Evolutionary conservation across 495 filamentous ascomycete species (phyloP).

Genomic region (Friedmanniomyces endolithicus): DNA sequence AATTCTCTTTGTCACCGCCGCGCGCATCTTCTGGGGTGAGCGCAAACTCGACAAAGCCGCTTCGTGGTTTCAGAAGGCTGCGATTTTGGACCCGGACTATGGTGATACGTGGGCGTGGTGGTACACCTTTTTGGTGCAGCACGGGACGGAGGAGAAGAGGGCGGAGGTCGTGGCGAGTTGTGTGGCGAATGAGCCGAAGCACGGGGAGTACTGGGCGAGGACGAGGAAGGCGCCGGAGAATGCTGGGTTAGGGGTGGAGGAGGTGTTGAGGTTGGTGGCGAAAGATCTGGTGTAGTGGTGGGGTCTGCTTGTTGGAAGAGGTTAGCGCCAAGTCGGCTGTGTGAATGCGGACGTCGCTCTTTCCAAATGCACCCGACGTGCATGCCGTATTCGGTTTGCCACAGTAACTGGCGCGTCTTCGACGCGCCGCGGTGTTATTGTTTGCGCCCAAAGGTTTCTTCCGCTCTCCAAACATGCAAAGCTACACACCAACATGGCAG

Average conservation of each 20-base stretch:
- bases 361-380: no score
- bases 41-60: slow-evolving; percentile 78
- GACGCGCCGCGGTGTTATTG: no score
- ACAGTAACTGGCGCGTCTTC: no score
- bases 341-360: no score
- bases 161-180: slow-evolving; percentile 66
- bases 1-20: slow-evolving; percentile 64
- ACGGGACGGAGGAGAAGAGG: slow-evolving; percentile 87
- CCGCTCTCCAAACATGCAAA: no score
- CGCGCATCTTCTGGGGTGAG: slow-evolving; percentile 65
- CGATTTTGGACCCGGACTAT: slow-evolving; percentile 67
- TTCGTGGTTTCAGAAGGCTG: slow-evolving; percentile 94
- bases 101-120: slow-evolving; percentile 99
- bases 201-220: slow-evolving; percentile 85
- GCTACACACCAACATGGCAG: no score
- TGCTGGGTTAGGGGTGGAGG: slow-evolving; percentile 57
- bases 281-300: slow-evolving; percentile 36
- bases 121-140: slow-evolving; percentile 78
- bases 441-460: no score
- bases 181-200: slow-evolving; percentile 63
- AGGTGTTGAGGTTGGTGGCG: slow-evolving; percentile 68
- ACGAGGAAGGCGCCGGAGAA: slow-evolving; percentile 78
- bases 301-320: neutral
- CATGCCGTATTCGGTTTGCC: no score
- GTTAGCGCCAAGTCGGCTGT: no score